A percentile compares a stretch with the other conserved stretches of the same genome.
Conservation (phyloP, 2,329 filamentous ascomycete species). For the Sordariomycetes sp. region DNA sequence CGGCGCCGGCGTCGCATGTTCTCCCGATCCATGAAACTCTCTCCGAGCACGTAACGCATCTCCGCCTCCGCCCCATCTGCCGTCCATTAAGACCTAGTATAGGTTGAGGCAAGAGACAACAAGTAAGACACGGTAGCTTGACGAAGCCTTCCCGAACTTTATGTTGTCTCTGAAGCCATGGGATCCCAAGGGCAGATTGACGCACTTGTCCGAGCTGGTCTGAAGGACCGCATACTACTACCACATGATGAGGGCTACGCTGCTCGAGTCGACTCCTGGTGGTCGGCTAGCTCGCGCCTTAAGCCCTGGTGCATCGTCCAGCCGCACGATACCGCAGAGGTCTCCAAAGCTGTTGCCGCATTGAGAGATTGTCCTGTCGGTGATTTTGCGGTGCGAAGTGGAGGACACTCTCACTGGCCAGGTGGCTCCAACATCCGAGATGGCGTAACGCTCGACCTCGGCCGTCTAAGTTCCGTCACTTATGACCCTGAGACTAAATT, state of each 20-base stretch:
- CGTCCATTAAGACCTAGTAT: background rate
- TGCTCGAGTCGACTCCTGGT: slow-evolving; percentile 2
- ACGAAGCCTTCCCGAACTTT: background rate
- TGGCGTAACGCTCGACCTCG: slow-evolving; percentile 5
- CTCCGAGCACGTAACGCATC: background rate
- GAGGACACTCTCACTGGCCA: slow-evolving; percentile 6
- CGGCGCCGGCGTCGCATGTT: too few species aligned
- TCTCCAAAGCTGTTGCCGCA: slow-evolving; percentile 4
- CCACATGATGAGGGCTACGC: slow-evolving; percentile 1
- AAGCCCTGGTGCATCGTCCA: slow-evolving; percentile 6
- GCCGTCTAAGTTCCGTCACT: background rate
- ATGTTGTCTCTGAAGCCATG: background rate
- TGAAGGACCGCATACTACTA: background rate
- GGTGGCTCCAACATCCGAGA: slow-evolving; percentile 5
- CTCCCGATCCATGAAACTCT: too few species aligned
- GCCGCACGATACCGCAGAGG: slow-evolving; percentile 5
- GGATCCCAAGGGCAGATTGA: background rate
- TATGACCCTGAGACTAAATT: background rate
- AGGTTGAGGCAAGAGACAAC: background rate
- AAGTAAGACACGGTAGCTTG: background rate
- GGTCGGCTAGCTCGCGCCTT: slow-evolving; percentile 6
- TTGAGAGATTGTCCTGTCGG: too few species aligned
- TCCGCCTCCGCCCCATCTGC: background rate
- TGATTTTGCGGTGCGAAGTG: slow-evolving; percentile 3
- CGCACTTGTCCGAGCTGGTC: background rate